These are phyloP conservation scores for Stipa capillata DNA, from an alignment of 176 grass and related monocot genomes.

Conservation along the genomic window DNA sequence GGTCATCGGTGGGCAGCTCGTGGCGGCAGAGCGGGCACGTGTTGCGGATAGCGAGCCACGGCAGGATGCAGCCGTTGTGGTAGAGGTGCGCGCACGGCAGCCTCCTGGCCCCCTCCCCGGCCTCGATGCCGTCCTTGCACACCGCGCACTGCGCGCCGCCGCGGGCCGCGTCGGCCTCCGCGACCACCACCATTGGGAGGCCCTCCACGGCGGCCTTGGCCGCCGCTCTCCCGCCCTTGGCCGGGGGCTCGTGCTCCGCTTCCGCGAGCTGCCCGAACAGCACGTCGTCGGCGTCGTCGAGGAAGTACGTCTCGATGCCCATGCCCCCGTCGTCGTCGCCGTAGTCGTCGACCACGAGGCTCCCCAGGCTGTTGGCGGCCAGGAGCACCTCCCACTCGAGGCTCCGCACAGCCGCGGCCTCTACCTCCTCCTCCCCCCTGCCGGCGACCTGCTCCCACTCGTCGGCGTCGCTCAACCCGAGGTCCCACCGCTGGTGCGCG, in stretches of 20 bases:
- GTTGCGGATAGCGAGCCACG: conserved; percentile 73
- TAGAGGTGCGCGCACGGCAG: conserved; percentile 75
- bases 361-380: conserved; percentile 49
- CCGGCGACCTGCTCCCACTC: conserved; percentile 43
- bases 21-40: conserved; percentile 87
- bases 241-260: conserved; percentile 34
- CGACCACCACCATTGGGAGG: conserved; percentile 49
- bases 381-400: conserved; percentile 81
- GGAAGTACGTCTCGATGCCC: conserved; percentile 44
- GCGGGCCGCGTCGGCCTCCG: conserved; percentile 25
- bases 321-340: conserved; percentile 5
- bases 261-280: conserved; percentile 55
- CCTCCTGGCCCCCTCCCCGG: conserved; percentile 39
- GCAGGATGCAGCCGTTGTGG: conserved; percentile 70
- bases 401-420: conserved; percentile 15
- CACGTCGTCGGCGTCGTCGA: conserved; percentile 52
- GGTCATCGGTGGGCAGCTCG: conserved; percentile 74
- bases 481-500: conserved; percentile 35
- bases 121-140: conserved; percentile 65
- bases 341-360: conserved; percentile 23
- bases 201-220: conserved; percentile 53
- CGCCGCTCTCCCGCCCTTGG: conserved; percentile 47
- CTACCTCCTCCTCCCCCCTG: conserved; percentile 10
- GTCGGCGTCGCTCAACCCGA: conserved; percentile 15
- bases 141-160: conserved; percentile 53